Base-by-base conservation (phyloP, 2,329 filamentous ascomycete genomes). In the Trichophyton benhamiae region DNA sequence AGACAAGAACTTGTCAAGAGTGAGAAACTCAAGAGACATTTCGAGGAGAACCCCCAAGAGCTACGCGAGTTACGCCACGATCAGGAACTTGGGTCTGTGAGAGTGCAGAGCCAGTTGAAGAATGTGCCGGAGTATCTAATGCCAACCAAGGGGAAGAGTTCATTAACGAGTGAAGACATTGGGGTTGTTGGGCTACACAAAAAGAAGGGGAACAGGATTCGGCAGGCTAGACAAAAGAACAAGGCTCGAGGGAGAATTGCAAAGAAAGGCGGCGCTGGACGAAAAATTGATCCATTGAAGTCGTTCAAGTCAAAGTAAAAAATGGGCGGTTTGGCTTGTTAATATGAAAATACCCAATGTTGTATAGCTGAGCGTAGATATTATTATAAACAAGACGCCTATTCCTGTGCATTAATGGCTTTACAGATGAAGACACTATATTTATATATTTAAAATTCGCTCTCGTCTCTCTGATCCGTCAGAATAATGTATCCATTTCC, bases 21-120 rank as follows among this genome's bases (percentile, higher is more conserved):
- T 66, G 92, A 97, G 71, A 96, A 96, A 75, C 78, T 99, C 60
- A 91, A 94, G 75, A 83, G 91, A 59, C 90, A 97, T 78, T 99
- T 97, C 70, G 94, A 97, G 72, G 94, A 99, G 74, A 96, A 99
- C 72, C 94, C 94, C 0, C 85, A 87, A 36, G 92, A 97, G 71
- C 77, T 97, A 65, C 83, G 85, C 42, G 90, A 96, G 71, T 79
- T 97, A 66, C 84, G 92, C 27, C 94, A 99, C 71, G 94, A 99
- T 71, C 87, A 86, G 42, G 92, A 96, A 72, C 79, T 95, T 61
- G 83, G 91, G 63, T 86, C 91, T 25, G 89, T 91, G 13, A 80
- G 89, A 63, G 85, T 91, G 53, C 91, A 97, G 75, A 83, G 88
- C 6, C 94, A 99, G 78, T 78, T 99, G 66, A 95, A 90, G 75